phyloP scores from a whole-genome alignment of 331 rosid species.

The Erythrophleum ivorense region DNA sequence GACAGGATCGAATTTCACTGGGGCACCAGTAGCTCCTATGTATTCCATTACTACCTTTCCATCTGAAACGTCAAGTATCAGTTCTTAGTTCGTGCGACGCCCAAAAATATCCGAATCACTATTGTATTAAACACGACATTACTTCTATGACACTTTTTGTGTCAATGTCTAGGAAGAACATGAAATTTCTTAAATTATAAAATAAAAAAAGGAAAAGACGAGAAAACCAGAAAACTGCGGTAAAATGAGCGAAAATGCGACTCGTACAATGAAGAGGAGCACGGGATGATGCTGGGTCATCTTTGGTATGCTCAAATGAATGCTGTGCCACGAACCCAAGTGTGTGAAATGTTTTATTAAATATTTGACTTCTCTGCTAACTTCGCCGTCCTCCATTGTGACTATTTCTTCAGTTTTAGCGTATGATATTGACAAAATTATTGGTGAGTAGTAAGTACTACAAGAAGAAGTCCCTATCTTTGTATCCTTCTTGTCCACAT shows the following conservation, averaged over 20 bases:
- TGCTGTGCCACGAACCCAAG: neutral
- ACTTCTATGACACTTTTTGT: no score
- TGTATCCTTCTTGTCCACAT: slow-evolving; percentile 6
- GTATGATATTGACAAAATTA: neutral
- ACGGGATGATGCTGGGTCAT: slow-evolving; percentile 31
- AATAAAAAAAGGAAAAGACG: neutral
- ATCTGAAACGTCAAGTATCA: slow-evolving; percentile 35
- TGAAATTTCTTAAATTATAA: neutral
- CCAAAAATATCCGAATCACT: neutral
- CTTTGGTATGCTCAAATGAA: neutral
- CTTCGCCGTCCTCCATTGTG: neutral
- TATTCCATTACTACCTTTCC: slow-evolving; percentile 76
- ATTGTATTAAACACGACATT: neutral
- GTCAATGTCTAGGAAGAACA: neutral
- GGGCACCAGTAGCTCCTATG: slow-evolving; percentile 65
- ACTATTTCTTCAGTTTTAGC: neutral
- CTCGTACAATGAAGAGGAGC: slow-evolving; percentile 9
- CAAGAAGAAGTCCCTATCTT: slow-evolving; percentile 10
- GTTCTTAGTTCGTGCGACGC: neutral
- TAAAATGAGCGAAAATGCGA: slow-evolving; percentile 15
- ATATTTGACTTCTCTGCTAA: neutral
- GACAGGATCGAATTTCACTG: slow-evolving; percentile 38
- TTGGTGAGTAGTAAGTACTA: slow-evolving; percentile 29
- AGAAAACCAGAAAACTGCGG: slow-evolving; percentile 43
- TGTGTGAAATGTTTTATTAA: neutral